These are phyloP conservation scores for Fusarium sp. DNA, from an alignment of 2,329 filamentous ascomycete genomes.

Conservation along the genomic window DNA sequence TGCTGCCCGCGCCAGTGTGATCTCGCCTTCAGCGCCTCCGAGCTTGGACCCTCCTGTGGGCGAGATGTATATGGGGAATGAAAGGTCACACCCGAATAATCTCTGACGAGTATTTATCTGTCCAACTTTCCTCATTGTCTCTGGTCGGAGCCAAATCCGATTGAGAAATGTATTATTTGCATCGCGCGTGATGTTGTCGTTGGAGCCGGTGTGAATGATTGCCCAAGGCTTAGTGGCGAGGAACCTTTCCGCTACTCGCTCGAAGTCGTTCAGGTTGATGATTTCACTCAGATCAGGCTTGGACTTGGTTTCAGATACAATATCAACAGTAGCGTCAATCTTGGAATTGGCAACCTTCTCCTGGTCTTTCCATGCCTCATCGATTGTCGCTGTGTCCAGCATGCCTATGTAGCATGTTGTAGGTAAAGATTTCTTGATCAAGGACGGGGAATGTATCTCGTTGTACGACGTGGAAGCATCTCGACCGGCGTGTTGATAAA, in stretches of 20 bases:
- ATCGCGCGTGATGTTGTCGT: background rate
- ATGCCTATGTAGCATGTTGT: background rate
- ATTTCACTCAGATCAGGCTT: background rate
- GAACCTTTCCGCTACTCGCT: background rate
- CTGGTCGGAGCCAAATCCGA: background rate
- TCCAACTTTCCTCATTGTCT: background rate
- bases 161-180: background rate
- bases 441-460: background rate
- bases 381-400: background rate
- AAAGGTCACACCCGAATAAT: background rate
- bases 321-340: accelerated
- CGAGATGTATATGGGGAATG: background rate
- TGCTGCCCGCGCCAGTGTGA: background rate
- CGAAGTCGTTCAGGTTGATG: background rate
- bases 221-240: background rate
- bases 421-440: background rate
- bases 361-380: background rate
- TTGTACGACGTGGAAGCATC: background rate
- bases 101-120: background rate
- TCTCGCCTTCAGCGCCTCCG: background rate
- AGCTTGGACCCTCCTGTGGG: background rate
- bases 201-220: background rate
- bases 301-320: background rate
- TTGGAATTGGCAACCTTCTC: too few relatives aligned
- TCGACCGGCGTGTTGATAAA: background rate